Percentiles rank a stretch among this genome's conserved stretches.
Conservation (phyloP, 345 rosid species). For the Euphorbia tirucalli region DNA sequence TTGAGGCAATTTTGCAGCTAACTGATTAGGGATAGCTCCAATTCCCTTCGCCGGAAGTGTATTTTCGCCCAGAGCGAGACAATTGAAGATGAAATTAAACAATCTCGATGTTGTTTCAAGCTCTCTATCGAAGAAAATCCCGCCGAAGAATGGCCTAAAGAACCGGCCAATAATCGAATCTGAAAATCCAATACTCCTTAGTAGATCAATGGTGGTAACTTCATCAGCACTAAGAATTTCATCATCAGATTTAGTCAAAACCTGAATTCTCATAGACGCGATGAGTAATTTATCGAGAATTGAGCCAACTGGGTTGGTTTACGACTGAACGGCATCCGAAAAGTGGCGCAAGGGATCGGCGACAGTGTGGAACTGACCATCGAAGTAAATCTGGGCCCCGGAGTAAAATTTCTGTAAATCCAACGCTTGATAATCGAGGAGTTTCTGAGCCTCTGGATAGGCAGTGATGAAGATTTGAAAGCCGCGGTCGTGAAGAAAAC, state of each 20-base stretch:
- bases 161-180: conserved; percentile 53
- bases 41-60: conserved; percentile 82
- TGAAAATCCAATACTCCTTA: conserved; percentile 65
- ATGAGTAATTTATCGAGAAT: conserved; percentile 70
- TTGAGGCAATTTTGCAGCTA: conserved; percentile 55
- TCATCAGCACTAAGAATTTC: conserved; percentile 50
- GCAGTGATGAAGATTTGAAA: conserved; percentile 97
- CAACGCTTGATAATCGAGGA: conserved; percentile 59
- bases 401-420: conserved; percentile 69
- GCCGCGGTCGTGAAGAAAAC: conserved; percentile 84
- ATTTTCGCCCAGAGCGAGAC: conserved; percentile 88
- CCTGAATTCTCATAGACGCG: conserved; percentile 57
- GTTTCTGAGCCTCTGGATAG: conserved; percentile 80
- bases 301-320: conserved; percentile 78
- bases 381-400: conserved; percentile 65
- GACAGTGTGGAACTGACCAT: conserved; percentile 66
- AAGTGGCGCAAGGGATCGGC: conserved; percentile 90
- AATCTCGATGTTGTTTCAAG: conserved; percentile 81
- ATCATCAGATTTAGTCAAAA: conserved; percentile 52
- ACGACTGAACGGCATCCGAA: conserved; percentile 56
- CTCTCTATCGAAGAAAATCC: conserved; percentile 75
- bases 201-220: conserved; percentile 47
- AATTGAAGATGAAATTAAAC: conserved; percentile 79
- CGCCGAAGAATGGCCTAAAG: conserved; percentile 86
- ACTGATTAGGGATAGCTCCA: conserved; percentile 65